Base-by-base conservation (phyloP, 768 basidiomycete species). In the Pulveroboletus sp. region DNA sequence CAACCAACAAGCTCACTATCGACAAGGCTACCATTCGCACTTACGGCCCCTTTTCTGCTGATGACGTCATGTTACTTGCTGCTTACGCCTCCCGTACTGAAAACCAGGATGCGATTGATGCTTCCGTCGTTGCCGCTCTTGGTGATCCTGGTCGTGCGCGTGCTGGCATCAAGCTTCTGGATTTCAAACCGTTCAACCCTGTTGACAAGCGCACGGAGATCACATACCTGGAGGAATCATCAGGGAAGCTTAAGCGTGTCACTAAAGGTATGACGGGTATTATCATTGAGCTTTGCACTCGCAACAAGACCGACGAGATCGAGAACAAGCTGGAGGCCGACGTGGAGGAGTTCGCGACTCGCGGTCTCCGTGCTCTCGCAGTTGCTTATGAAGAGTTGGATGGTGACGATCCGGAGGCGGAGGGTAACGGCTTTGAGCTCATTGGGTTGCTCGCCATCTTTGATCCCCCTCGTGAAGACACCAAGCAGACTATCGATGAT, bases 261-360 rank as follows among this genome's bases (percentile, higher is more conserved):
- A 96, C 95, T 68, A 98, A 98, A 86, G 95, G 95, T 69, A 98
- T 98, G 95, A 98, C 95, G 37, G 95, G 93, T 76, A 88, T 92
- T 71, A 93, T 97, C 76, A 93, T 96, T 65, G 92, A 95, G 49
- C 87, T 96, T 42, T 97, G 94, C 83, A 78, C 89, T 20, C 89
- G 95, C 68, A 94, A 96, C 86, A 97, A 97, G 83, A 89, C 90
- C 34, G 85, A 89, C 11, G 92, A 92, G 54, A 59, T 93, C 37
- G 94, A 98, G 80, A 83, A 89, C 73, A 80, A 76, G 59, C 86
- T 98, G 50, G 93, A 97, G 76, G 77, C 81, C 54, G 95, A 98
- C 64, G 95, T 98, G 45, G 93, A 97, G 73, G 94, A 95, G 68
- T 97, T 88, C 63, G 95, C 95, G 45, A 72, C 77, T 17, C 93